Evolutionary conservation across 2,329 filamentous ascomycete genomes (phyloP), one percentile per base, ranked within the genome.

Genomic region (Helicocarpus griseus): DNA sequence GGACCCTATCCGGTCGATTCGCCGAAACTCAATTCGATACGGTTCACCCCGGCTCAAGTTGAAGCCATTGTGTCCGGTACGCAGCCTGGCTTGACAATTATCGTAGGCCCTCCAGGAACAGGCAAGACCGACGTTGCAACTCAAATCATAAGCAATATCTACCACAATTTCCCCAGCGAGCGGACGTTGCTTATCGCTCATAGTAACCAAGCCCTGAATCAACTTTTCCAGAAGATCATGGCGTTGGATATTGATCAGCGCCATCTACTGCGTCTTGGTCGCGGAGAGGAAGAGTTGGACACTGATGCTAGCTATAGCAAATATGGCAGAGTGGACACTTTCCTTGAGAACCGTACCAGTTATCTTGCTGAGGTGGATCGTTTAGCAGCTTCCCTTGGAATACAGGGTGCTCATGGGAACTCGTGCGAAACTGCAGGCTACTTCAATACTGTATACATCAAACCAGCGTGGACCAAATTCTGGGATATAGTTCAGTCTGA

Each of bases 41-140:
- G 89, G 28, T 98, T 97, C 64, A 98, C 93, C 4, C 82, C 91
- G 31, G 82, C 87, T 35, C 93, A 97, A 69, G 80, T 95, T 26
- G 87, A 97, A 66, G 93, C 93, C 24, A 93, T 98, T 61, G 83
- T 87, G 54, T 96, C 91, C 38, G 93, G 93, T 19, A 90, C 88
- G 5, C 94, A 98, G 62, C 91, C 93, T 33, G 93, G 94, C 19
- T 77, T 98, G 48, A 96, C 91, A 1, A 81, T 98, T 45, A 86
- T 98, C 59, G 88, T 98, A 56, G 93, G 93, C 1, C 93, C 93
- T 50, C 93, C 93, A 6, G 93, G 93, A 50, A 98, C 93, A 5
- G 93, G 94, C 56, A 98, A 98, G 74, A 98, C 93, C n/a, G 93
- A 98, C 69, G 93, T 98, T 49, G 90, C 89, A 45, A 96, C 91